A percentile compares a stretch with the other conserved stretches of the same genome.
Conservation (phyloP, 306 rosid genomes). For the Inga leiocalycina region DNA sequence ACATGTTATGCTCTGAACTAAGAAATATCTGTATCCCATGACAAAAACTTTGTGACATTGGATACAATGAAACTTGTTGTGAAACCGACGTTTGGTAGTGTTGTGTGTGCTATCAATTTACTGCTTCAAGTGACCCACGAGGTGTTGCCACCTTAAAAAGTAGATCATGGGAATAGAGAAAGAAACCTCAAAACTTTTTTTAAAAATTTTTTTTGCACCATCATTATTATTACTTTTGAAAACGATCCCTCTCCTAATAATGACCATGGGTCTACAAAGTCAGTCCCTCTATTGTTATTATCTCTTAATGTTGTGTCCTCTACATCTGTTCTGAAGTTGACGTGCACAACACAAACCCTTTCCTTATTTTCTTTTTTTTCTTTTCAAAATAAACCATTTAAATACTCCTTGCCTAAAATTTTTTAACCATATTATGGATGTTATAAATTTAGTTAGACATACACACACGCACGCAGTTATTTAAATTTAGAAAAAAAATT, state of each 20-base stretch:
- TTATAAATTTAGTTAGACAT: background rate
- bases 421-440: background rate
- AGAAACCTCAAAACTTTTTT: conserved; percentile 18
- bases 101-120: conserved; percentile 29
- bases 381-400: too few relatives aligned
- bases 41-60: conserved; percentile 16
- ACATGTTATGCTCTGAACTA: background rate
- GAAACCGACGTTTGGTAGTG: conserved; percentile 24
- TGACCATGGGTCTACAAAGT: conserved; percentile 36
- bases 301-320: conserved; percentile 8
- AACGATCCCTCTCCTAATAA: conserved; percentile 37
- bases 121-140: conserved; percentile 35
- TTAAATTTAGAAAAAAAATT: background rate
- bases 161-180: conserved; percentile 26
- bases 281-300: conserved; percentile 1
- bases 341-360: conserved; percentile 38
- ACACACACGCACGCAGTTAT: background rate
- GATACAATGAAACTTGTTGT: background rate
- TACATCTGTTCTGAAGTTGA: conserved; percentile 30
- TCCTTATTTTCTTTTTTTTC: background rate
- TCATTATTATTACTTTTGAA: conserved; percentile 32
- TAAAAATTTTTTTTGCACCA: background rate
- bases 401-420: background rate
- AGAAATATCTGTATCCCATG: background rate
- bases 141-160: conserved; percentile 33